These are phyloP conservation scores for Nemania serpens DNA, from an alignment of 2,329 filamentous ascomycete genomes.

Conservation along the genomic window DNA sequence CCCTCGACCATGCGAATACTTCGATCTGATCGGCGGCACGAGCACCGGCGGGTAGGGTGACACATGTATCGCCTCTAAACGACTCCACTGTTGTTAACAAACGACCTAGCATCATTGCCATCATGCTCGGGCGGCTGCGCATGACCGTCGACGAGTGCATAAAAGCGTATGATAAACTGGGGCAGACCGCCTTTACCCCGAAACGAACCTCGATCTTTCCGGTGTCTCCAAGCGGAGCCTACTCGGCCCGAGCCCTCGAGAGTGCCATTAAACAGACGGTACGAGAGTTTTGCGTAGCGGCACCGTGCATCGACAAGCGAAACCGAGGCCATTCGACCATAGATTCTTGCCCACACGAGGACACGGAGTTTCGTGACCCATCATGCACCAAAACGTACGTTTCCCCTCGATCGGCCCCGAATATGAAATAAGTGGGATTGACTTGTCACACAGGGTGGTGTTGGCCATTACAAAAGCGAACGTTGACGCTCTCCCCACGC, in stretches of 20 bases:
- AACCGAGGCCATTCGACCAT: slow-evolving; percentile 17
- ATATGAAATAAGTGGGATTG: not conserved
- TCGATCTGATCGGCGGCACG: slow-evolving; percentile 36
- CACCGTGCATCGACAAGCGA: slow-evolving; percentile 25
- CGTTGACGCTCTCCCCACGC: slow-evolving; percentile 33
- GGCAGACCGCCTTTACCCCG: slow-evolving; percentile 31
- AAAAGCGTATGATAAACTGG: slow-evolving; percentile 28
- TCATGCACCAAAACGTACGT: slow-evolving; percentile 37
- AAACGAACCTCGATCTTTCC: slow-evolving; percentile 26
- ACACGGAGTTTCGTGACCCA: slow-evolving; percentile 30
- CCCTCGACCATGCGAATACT: slow-evolving; percentile 34
- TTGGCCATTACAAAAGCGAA: slow-evolving; percentile 37
- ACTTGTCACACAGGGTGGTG: not conserved
- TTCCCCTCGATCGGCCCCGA: not conserved
- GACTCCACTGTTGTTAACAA: not conserved
- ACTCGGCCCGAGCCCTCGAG: slow-evolving; percentile 36
- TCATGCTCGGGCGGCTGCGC: slow-evolving; percentile 38
- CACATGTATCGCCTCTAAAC: not conserved
- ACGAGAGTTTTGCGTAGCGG: slow-evolving; percentile 24
- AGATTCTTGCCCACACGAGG: slow-evolving; percentile 31
- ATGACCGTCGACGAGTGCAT: slow-evolving; percentile 37
- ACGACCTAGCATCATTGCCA: slow-evolving; percentile 34
- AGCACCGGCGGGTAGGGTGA: slow-evolving; percentile 34
- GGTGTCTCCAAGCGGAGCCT: slow-evolving; percentile 28
- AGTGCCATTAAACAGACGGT: slow-evolving; percentile 27